These are phyloP conservation scores for Hericium erinaceus DNA, from an alignment of 768 basidiomycete species.

Conservation along the genomic window DNA sequence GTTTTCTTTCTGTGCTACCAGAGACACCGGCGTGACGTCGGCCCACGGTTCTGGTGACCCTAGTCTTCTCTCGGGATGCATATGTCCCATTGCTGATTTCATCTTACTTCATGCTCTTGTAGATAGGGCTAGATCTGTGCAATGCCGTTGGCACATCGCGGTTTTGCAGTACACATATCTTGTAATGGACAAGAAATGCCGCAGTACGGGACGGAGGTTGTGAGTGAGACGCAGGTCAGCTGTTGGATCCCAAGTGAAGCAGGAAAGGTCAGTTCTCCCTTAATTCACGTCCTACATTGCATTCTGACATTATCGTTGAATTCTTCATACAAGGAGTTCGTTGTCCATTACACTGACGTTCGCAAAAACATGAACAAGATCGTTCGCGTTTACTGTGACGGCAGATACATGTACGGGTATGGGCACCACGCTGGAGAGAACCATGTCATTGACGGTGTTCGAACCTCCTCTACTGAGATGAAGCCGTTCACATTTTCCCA, in stretches of 20 bases:
- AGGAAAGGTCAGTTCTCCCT: background rate
- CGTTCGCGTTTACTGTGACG: no score
- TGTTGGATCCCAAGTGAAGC: slow-evolving; percentile 1
- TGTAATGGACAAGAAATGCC: background rate
- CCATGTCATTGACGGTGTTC: background rate
- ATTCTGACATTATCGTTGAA: no score
- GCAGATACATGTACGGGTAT: background rate
- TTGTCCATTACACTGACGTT: no score
- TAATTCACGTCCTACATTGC: no score
- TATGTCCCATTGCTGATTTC: no score
- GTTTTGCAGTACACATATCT: background rate
- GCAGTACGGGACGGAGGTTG: background rate
- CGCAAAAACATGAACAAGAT: no score
- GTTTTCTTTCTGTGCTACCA: no score
- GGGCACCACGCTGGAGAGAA: background rate
- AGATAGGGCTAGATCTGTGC: background rate
- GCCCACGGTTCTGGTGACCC: no score
- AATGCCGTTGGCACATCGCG: background rate
- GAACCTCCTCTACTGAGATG: background rate
- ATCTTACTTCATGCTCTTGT: no score
- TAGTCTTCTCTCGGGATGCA: no score
- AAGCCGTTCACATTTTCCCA: background rate
- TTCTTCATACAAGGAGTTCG: no score
- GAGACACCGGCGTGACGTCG: no score
- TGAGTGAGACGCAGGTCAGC: background rate